Conservation (phyloP, 495 filamentous ascomycete species). For the Tuber indicum region DNA sequence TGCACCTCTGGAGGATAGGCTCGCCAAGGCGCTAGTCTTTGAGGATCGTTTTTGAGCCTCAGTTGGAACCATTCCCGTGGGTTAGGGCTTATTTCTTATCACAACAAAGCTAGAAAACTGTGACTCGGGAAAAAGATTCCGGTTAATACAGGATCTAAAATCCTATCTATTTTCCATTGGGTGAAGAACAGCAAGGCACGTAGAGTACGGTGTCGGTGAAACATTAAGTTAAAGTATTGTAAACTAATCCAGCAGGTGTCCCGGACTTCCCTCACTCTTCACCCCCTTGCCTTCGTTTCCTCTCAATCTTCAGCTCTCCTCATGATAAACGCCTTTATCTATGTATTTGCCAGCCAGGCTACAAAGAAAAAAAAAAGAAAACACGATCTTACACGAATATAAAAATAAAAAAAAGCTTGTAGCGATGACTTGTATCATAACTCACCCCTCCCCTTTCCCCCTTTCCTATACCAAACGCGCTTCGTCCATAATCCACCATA, state of each 20-base stretch:
- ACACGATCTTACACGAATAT: background rate
- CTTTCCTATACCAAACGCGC: background rate
- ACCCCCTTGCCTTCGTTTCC: background rate
- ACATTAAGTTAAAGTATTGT: background rate
- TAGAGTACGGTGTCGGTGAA: background rate
- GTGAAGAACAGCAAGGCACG: background rate
- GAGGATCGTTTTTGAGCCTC: background rate
- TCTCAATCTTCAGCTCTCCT: background rate
- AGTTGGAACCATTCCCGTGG: background rate
- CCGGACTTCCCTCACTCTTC: background rate
- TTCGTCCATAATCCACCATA: background rate
- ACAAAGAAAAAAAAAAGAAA: background rate
- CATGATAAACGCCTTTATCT: background rate
- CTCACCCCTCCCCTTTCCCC: background rate
- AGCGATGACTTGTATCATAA: background rate
- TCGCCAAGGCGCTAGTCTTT: background rate
- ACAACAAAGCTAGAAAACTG: background rate
- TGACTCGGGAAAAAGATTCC: background rate
- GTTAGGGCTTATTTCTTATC: background rate
- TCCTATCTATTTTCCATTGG: background rate
- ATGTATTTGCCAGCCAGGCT: background rate
- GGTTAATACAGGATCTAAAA: background rate
- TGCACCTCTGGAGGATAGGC: background rate
- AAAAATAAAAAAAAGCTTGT: background rate
- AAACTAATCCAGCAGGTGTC: background rate